Evolutionary conservation across 2,329 filamentous ascomycete species (phyloP), one percentile per base, ranked within the genome.

Genomic region (Westerdykella ornata): DNA sequence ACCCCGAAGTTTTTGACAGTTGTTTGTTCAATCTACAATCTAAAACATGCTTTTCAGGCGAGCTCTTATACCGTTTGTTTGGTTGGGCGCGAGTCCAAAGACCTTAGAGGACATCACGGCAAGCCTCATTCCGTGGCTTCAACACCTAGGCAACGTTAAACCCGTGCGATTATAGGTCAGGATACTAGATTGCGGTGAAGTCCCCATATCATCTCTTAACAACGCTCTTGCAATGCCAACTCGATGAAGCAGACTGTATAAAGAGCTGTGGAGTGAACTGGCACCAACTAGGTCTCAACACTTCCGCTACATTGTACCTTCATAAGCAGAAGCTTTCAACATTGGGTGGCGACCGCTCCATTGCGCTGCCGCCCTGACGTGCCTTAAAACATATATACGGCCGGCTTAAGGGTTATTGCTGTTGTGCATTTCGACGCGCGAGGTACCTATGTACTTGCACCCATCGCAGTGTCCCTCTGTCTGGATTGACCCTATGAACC

Each of bases 171-270:
- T 77, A 41, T 90, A 85, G 84, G 84, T 85, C 1, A 80, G 71
- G 30, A 79, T 95, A 44, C 72, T 90, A 38, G 89, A 96, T 71
- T 96, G 89, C 64, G 89, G 89, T 35, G 89, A 95, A 62, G 88
- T 95, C 42, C 88, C 89, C 19, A 74, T 94, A 51, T 86, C 84
- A 0, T 88, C 88, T 0, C 83, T 94, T 53, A 88, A 95, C 69
- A 95, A 95, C 62, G 79, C 73, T 1, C 72, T 94, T 13, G 89
- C 89, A 0, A 71, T 89, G 75, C 34, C 89, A 95, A 67, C 94
- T 95, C 88, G 85, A 78, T 22, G 79, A 83, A 57, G 8, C 8
- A 26, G 88, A 85, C 0, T 88, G 86, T 62, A 70, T 74, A 5
- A 56, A 57, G 20, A 68, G 64, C 38, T 26, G 22, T 7, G 22